These are phyloP conservation scores for Clarireedia sp. DNA, from an alignment of 2,329 filamentous ascomycete genomes.

Conservation along the genomic window DNA sequence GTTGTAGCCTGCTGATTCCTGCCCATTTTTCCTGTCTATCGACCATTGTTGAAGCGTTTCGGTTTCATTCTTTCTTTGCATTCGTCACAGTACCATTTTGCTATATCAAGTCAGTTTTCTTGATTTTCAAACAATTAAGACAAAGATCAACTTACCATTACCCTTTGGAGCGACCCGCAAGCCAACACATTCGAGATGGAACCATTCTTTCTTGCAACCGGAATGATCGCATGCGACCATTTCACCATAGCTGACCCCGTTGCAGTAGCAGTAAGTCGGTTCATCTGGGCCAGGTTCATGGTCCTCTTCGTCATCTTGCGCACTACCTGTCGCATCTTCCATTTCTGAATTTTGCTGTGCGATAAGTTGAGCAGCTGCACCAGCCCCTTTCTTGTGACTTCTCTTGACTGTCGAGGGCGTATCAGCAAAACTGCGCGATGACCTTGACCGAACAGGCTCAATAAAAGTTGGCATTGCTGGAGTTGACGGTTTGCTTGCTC, in stretches of 20 bases:
- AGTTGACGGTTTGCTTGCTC: slow-evolving; percentile 59
- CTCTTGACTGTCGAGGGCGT: slow-evolving; percentile 37
- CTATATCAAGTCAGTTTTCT: slow-evolving; percentile 11
- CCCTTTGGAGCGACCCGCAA: slow-evolving; percentile 70
- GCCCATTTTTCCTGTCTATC: slow-evolving; percentile 9
- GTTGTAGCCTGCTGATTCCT: neutral
- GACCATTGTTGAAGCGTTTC: slow-evolving; percentile 23
- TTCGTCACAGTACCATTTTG: slow-evolving; percentile 30
- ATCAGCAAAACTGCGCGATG: slow-evolving; percentile 39
- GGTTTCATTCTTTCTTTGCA: slow-evolving; percentile 26
- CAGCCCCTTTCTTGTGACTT: slow-evolving; percentile 51
- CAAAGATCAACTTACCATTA: slow-evolving; percentile 24
- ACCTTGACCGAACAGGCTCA: slow-evolving; percentile 44
- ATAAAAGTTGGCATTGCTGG: slow-evolving; percentile 53
- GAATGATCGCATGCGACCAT: slow-evolving; percentile 77
- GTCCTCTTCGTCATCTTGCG: slow-evolving; percentile 42
- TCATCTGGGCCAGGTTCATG: slow-evolving; percentile 62
- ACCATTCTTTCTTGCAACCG: slow-evolving; percentile 70
- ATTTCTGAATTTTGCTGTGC: slow-evolving; percentile 33
- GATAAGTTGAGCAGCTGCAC: slow-evolving; percentile 28
- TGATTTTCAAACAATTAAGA: neutral
- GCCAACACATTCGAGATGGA: slow-evolving; percentile 75
- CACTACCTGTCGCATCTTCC: slow-evolving; percentile 37
- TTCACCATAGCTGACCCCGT: slow-evolving; percentile 72
- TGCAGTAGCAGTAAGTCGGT: slow-evolving; percentile 71